Evolutionary conservation across 352 stramenopile genomes (phyloP).

Genomic region (Phytophthora uliginosa): DNA sequence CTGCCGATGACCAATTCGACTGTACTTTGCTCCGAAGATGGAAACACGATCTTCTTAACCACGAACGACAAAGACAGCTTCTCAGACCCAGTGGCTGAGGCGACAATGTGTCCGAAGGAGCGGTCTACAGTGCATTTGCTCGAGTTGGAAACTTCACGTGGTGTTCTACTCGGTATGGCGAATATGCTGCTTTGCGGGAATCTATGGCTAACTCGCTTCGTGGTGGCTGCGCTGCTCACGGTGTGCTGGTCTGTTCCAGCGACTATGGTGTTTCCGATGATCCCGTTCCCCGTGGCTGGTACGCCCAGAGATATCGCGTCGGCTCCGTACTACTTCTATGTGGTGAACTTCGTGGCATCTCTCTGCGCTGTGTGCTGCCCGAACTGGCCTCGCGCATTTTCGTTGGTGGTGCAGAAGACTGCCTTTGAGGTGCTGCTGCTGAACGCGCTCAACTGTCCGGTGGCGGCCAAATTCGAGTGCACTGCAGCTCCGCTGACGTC

Average conservation of each 20-base stretch:
- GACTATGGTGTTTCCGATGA: conserved; percentile 27
- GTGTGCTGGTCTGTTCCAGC: conserved; percentile 44
- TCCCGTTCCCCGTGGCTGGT: conserved; percentile 43
- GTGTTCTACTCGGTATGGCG: conserved; percentile 35
- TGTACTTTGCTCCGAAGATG: conserved; percentile 27
- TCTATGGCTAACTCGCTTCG: conserved; percentile 31
- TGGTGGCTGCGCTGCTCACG: conserved; percentile 31
- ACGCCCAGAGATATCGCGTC: conserved; percentile 39
- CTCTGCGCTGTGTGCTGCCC: conserved; percentile 47
- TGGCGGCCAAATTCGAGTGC: conserved; percentile 21
- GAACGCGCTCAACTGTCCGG: conserved; percentile 53
- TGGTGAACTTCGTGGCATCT: conserved; percentile 43
- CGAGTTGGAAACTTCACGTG: conserved; percentile 36
- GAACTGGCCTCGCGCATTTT: conserved; percentile 35
- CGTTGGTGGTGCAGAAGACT: conserved; percentile 49
- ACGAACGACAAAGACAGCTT: conserved; percentile 51
- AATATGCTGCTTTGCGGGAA: conserved; percentile 41
- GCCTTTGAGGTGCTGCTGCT: conserved; percentile 51
- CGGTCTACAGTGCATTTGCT: conserved; percentile 32
- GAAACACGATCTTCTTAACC: conserved; percentile 29
- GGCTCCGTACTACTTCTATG: conserved; percentile 51
- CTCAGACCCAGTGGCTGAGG: conserved; percentile 36
- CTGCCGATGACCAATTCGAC: conserved; percentile 22
- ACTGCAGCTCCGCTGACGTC: conserved; percentile 35
- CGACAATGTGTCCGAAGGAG: conserved; percentile 24